A percentile compares a stretch with the other conserved stretches of the same genome.
Evolutionary conservation across 768 basidiomycete species (phyloP).

Genomic region (Suillus placidus): DNA sequence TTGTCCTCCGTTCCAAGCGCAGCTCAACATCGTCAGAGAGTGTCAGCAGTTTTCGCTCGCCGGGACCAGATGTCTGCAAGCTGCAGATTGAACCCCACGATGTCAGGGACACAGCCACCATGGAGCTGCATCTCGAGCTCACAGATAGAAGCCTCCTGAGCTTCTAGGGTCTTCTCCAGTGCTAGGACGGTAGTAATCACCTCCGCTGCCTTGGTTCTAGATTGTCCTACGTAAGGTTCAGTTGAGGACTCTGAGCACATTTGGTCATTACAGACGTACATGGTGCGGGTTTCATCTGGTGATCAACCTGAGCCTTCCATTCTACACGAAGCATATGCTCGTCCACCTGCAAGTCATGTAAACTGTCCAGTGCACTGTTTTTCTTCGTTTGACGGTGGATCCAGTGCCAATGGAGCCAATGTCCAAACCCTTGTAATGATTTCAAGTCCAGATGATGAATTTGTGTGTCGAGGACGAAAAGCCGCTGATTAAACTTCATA

Average conservation of each 20-base stretch:
- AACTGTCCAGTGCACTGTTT: not conserved
- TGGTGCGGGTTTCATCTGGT: conserved; percentile 2
- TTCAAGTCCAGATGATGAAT: conserved; percentile 20
- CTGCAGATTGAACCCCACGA: not conserved
- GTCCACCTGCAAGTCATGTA: not conserved
- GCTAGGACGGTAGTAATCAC: not conserved
- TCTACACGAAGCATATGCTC: conserved; percentile 12
- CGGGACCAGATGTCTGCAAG: not conserved
- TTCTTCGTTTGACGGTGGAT: conserved; percentile 15
- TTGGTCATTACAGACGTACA: not conserved
- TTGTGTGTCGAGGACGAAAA: conserved; percentile 32
- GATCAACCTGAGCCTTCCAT: conserved; percentile 13
- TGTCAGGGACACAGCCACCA: not conserved
- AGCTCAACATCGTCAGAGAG: conserved; percentile 10
- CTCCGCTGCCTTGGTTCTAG: not conserved
- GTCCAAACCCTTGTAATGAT: conserved; percentile 16
- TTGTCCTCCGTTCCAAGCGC: conserved; percentile 5
- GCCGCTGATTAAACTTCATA: conserved; percentile 29
- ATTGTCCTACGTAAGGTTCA: not conserved
- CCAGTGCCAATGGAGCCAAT: conserved; percentile 19
- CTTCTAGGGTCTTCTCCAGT: conserved; percentile 1
- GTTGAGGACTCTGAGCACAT: not conserved
- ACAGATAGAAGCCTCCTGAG: not conserved
- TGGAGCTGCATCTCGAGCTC: conserved; percentile 1
- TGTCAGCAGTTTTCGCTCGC: conserved; percentile 9